Conservation (phyloP, 768 basidiomycete species). For the Erythrobasidium yunnanense region DNA sequence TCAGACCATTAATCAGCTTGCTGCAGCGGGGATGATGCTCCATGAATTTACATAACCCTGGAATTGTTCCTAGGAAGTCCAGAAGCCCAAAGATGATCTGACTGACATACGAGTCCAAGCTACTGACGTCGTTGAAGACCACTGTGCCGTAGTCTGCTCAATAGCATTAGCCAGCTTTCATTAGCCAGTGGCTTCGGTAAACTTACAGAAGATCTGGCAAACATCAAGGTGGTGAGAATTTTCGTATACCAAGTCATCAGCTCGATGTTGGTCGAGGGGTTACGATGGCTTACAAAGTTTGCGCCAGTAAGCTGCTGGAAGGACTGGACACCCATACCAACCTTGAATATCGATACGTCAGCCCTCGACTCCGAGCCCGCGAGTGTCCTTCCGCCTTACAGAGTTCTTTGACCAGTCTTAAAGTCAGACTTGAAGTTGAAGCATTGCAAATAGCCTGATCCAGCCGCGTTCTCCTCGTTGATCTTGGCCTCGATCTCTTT, state of each 20-base stretch:
- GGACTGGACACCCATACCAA: conserved; percentile 22
- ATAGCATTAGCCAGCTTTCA: background rate
- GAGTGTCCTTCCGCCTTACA: too few relatives aligned
- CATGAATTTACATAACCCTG: too few relatives aligned
- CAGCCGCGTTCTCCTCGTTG: background rate
- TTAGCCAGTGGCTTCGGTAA: background rate
- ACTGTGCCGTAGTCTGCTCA: conserved; percentile 7
- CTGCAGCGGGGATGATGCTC: too few relatives aligned
- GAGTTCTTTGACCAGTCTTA: conserved; percentile 24
- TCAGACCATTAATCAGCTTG: too few relatives aligned
- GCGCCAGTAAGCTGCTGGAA: conserved; percentile 29
- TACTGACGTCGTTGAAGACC: conserved; percentile 16
- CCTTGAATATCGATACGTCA: too few relatives aligned
- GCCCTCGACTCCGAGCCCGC: too few relatives aligned
- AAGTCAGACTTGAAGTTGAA: conserved; percentile 24
- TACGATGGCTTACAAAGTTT: conserved; percentile 9
- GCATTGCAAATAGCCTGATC: conserved; percentile 23
- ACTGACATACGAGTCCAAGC: conserved; percentile 21
- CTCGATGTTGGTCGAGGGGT: background rate
- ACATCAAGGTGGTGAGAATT: background rate
- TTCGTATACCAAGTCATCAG: background rate
- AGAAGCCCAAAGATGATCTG: conserved; percentile 28
- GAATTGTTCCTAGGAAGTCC: conserved; percentile 11
- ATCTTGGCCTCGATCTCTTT: conserved; percentile 25
- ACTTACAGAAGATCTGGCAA: conserved; percentile 24